Conservation (phyloP, 306 rosid genomes). For the Ormosia emarginata region DNA sequence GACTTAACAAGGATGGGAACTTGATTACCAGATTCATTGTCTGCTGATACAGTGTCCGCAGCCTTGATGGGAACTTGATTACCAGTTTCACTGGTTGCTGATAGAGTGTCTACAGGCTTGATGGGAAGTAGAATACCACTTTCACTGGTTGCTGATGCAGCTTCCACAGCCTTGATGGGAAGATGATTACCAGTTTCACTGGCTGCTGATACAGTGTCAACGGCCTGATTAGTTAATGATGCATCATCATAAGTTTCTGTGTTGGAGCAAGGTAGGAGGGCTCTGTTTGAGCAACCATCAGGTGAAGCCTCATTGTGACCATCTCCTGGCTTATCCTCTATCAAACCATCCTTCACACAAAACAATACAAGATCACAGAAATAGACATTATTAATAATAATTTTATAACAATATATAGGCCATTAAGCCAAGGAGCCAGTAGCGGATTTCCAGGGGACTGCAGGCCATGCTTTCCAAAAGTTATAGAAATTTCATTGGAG, state of each 20-base stretch:
- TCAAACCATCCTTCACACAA: slow-evolving; percentile 22
- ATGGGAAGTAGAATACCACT: background rate
- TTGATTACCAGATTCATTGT: background rate
- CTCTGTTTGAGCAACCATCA: slow-evolving; percentile 30
- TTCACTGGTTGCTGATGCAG: background rate
- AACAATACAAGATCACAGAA: slow-evolving; percentile 11
- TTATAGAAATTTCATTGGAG: background rate
- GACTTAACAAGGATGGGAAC: background rate
- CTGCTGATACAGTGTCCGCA: background rate
- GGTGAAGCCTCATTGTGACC: background rate
- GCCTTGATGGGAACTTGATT: background rate
- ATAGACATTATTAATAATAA: background rate
- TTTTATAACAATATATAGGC: background rate
- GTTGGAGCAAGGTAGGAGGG: slow-evolving; percentile 19
- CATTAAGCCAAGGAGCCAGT: background rate
- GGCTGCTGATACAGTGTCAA: slow-evolving; percentile 11
- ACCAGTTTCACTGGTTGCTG: slow-evolving; percentile 12
- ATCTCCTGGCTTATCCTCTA: slow-evolving; percentile 10
- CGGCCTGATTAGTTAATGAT: background rate
- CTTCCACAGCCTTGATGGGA: background rate
- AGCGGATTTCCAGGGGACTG: background rate
- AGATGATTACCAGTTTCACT: slow-evolving; percentile 28
- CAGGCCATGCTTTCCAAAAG: background rate
- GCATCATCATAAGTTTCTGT: background rate
- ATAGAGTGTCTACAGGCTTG: background rate